Evolutionary conservation across 73 alveolate species (phyloP), one percentile per base, ranked within the genome.

Genomic region (Tetrahymena malaccensis): DNA sequence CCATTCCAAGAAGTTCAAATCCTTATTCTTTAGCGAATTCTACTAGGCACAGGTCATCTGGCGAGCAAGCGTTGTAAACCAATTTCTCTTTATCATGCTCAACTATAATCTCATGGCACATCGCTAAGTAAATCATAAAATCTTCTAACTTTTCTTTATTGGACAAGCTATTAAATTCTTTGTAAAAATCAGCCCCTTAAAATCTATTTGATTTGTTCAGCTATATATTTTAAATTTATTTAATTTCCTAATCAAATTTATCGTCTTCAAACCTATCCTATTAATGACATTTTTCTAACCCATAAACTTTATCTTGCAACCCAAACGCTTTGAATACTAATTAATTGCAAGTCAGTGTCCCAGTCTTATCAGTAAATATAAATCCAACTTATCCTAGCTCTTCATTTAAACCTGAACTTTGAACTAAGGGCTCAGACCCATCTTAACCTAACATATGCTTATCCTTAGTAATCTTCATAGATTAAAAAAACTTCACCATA

Each of bases 41-140:
- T 10, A 99, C 99, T 56, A 99, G 97, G 21, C 99, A 99, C 55
- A 99, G 97, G 97, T 99, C 99, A 58, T 97, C 99, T 55, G 99
- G 99, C 37, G 98, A 97, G 94, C 98, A 96, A 6, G 99, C 99
- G 93, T 98, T 98, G 94, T 98, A 98, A 44, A 93, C 70, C n/a
- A 98, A 96, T 85, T 55, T 94, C 12, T 98, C 96, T 37, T 93
- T 94, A 34, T 96, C 96, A 83, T 96, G 35, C 17, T 98, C 99
- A 27, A 96, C 93, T n/a, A 97, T 85, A 37, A 97, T 96, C 85
- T 98, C 97, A 94, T 98, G 99, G 97, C 99, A 97, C 44, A 97
- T 95, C 16, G 98, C 96, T 96, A 98, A 43, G 50, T 85, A 96
- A n/a, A 93, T 94, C 37, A 97, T 58, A 34, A 96, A 96, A 6